These are phyloP conservation scores for Draba incana DNA, from an alignment of 345 rosid genomes.

Conservation along the genomic window DNA sequence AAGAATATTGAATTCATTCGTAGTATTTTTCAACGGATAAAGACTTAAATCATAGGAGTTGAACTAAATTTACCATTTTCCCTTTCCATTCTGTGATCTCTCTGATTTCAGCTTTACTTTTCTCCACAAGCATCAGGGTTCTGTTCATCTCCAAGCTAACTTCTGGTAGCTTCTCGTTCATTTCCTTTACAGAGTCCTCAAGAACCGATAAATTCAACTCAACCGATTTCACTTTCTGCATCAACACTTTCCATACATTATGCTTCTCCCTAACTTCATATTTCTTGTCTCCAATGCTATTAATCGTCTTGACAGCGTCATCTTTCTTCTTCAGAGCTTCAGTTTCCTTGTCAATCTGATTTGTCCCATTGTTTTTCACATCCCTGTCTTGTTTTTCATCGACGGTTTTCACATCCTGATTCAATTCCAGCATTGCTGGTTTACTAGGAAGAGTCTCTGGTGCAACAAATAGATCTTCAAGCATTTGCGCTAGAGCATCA, in stretches of 20 bases:
- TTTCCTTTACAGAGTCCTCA: constrained; percentile 73
- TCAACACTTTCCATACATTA: constrained; percentile 79
- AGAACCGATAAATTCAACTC: constrained; percentile 71
- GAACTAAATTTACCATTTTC: constrained; percentile 49
- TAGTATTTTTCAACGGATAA: neutral
- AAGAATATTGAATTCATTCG: neutral
- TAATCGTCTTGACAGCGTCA: constrained; percentile 39
- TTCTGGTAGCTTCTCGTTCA: constrained; percentile 63
- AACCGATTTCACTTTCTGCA: constrained; percentile 85
- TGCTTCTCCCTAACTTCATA: constrained; percentile 68
- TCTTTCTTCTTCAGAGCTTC: constrained; percentile 45
- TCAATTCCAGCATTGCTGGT: constrained; percentile 47
- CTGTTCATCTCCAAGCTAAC: constrained; percentile 59
- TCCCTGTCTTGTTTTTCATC: constrained; percentile 26
- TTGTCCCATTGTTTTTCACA: constrained; percentile 40
- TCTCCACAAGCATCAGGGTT: constrained; percentile 56
- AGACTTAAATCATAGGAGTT: neutral
- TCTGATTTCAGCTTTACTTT: constrained; percentile 57
- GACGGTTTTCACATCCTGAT: constrained; percentile 31
- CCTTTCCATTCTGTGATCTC: constrained; percentile 66
- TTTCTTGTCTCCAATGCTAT: constrained; percentile 55
- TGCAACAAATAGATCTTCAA: constrained; percentile 80
- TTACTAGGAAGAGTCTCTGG: constrained; percentile 47
- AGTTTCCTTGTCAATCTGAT: constrained; percentile 43
- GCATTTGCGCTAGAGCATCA: constrained; percentile 91